Conservation (phyloP, 2,329 filamentous ascomycete species). For the Cytospora schulzeri region DNA sequence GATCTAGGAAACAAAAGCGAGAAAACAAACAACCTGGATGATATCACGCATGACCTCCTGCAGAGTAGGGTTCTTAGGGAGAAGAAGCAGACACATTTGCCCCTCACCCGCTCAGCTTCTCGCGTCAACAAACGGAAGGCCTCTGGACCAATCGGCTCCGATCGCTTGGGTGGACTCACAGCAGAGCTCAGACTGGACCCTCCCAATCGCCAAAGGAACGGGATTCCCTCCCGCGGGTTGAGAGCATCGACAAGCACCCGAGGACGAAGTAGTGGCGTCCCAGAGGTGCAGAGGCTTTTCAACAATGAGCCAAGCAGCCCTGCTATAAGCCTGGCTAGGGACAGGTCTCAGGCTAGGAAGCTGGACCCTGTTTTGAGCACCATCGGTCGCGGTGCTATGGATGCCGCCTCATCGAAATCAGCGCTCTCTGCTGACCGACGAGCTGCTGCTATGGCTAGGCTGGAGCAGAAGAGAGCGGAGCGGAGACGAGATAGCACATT, state of each 20-base stretch:
- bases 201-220: slow-evolving; percentile 11
- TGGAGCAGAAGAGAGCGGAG: slow-evolving; percentile 57
- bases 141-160: slow-evolving; percentile 1
- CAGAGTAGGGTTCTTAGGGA: slow-evolving; percentile 13
- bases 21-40: slow-evolving; percentile 8
- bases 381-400: neutral
- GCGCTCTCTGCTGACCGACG: slow-evolving; percentile 53
- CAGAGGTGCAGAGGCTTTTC: neutral
- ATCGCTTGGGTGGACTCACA: neutral
- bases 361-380: neutral
- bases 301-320: slow-evolving; percentile 10
- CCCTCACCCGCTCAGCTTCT: slow-evolving; percentile 10
- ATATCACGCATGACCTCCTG: slow-evolving; percentile 21
- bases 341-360: slow-evolving; percentile 10
- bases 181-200: slow-evolving; percentile 9
- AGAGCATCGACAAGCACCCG: slow-evolving; percentile 10
- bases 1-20: slow-evolving; percentile 10
- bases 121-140: slow-evolving; percentile 22
- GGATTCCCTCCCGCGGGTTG: slow-evolving; percentile 7
- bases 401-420: slow-evolving; percentile 43
- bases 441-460: slow-evolving; percentile 56
- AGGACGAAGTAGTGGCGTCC: neutral
- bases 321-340: slow-evolving; percentile 4
- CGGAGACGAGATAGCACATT: slow-evolving; percentile 44
- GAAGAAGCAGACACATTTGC: slow-evolving; percentile 8